Conservation (phyloP, 2,329 filamentous ascomycete species). For the Exophiala bonariae region DNA sequence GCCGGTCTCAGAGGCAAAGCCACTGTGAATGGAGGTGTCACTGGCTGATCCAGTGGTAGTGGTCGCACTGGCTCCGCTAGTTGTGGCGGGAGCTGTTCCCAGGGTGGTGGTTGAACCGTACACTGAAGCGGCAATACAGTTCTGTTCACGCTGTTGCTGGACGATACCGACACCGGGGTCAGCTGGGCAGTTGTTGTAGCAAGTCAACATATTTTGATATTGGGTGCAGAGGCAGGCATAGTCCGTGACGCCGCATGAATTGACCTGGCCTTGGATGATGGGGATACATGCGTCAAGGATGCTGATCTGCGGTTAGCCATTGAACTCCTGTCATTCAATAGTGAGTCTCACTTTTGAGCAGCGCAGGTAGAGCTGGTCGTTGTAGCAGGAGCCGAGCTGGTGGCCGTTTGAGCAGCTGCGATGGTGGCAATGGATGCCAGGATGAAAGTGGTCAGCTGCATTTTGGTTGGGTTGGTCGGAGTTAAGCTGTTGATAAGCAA, state of each 20-base stretch:
- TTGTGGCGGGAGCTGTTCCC: conserved; percentile 17
- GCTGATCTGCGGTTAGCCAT: conserved; percentile 31
- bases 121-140: conserved; percentile 46
- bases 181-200: conserved; percentile 65
- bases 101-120: conserved; percentile 29
- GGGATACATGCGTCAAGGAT: conserved; percentile 53
- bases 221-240: conserved; percentile 60
- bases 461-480: conserved; percentile 80
- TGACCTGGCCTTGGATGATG: conserved; percentile 42
- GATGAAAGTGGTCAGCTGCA: conserved; percentile 51
- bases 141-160: conserved; percentile 35
- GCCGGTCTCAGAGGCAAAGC: conserved; percentile 19
- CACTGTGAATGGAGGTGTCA: conserved; percentile 12
- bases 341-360: conserved; percentile 28
- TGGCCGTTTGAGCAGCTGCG: conserved; percentile 28
- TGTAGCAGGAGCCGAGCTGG: conserved; percentile 15
- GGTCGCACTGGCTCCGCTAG: conserved; percentile 13
- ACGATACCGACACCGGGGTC: conserved; percentile 39
- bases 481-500: conserved; percentile 84
- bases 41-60: conserved; percentile 12
- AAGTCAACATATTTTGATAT: conserved; percentile 55
- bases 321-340: background rate
- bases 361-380: conserved; percentile 22
- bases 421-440: conserved; percentile 30
- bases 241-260: conserved; percentile 48